Conservation (phyloP, 345 rosid species). For the Brassica carinata region DNA sequence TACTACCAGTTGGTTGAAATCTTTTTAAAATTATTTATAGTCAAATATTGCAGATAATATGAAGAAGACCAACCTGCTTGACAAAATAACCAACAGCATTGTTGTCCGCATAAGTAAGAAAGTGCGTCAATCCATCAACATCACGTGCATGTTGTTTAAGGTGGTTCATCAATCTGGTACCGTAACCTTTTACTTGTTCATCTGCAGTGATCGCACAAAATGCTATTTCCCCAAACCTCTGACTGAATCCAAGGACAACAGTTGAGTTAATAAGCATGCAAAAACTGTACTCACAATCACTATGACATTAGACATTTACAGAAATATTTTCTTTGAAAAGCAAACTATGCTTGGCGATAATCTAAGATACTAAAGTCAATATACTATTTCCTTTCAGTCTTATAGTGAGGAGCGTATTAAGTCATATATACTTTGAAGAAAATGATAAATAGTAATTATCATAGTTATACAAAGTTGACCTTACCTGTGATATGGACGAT, state of each 20-base stretch:
- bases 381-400: slow-evolving; percentile 4
- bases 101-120: slow-evolving; percentile 97
- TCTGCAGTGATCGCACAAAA: slow-evolving; percentile 99
- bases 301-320: background rate
- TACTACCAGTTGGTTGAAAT: background rate
- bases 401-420: background rate
- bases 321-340: background rate
- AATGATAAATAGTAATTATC: too few species aligned
- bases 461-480: background rate
- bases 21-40: slow-evolving; percentile 12
- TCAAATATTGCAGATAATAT: slow-evolving; percentile 4
- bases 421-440: too few species aligned
- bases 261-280: slow-evolving; percentile 16
- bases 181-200: slow-evolving; percentile 99
- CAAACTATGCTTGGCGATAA: background rate
- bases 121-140: slow-evolving; percentile 94
- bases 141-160: slow-evolving; percentile 98
- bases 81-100: slow-evolving; percentile 98
- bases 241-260: slow-evolving; percentile 53
- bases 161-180: slow-evolving; percentile 99
- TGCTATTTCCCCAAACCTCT: slow-evolving; percentile 98
- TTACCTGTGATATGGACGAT: slow-evolving; percentile 93
- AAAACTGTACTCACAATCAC: background rate
- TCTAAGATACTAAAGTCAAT: background rate
- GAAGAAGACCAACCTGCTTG: slow-evolving; percentile 64